Base-by-base conservation (phyloP, 2,329 filamentous ascomycete species). In the Diaporthe aspalathi region DNA sequence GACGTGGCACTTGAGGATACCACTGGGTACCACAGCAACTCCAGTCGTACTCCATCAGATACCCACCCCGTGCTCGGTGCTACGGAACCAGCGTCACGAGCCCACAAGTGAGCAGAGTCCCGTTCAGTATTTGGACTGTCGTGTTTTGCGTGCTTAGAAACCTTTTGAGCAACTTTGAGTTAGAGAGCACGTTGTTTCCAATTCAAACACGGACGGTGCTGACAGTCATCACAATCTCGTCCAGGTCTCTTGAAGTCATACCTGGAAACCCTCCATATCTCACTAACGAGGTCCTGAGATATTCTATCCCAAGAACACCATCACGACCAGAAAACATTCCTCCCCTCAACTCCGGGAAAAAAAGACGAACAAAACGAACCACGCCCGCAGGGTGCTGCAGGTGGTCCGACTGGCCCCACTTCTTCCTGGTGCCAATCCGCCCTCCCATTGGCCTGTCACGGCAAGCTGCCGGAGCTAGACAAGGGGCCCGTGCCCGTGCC, bases 401-500 rank as follows among this genome's bases (percentile, higher is more conserved):
- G 20, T 20, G 12, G 57, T 17, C 43, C 43, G 47, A 20, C 35
- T 22, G 6, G 50, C 63, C 63, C 63, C 63, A 47, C 32, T 40
- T 29, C 43, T 29, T 29, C 43, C 20, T 6, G 5, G 22, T 20
- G 14, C 53, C 32, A 38, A 24, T 22, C 11, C 67, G 67, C 1
- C 17, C 8, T 27, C 0, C 24, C 45, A 68, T 68, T 68, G 67
- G 67, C 29, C 53, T 35, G 67, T 43, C 54, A 40, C n/a, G 47
- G 54, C 43, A 57, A 70, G 68, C 68, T 70, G 40, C 68, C 60
- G 60, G 67, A 52, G 60, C 68, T 70, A 70, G 17, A 62, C 68
- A 67, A 62, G 68, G 68, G 50, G 22, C 38, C 35, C 43, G 6
- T 45, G 35, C 16, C 3, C 35, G 11, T 40, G n/a, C n/a, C n/a